Evolutionary conservation across 2,329 filamentous ascomycete genomes (phyloP).

Genomic region (Amauroascus verrucosus): DNA sequence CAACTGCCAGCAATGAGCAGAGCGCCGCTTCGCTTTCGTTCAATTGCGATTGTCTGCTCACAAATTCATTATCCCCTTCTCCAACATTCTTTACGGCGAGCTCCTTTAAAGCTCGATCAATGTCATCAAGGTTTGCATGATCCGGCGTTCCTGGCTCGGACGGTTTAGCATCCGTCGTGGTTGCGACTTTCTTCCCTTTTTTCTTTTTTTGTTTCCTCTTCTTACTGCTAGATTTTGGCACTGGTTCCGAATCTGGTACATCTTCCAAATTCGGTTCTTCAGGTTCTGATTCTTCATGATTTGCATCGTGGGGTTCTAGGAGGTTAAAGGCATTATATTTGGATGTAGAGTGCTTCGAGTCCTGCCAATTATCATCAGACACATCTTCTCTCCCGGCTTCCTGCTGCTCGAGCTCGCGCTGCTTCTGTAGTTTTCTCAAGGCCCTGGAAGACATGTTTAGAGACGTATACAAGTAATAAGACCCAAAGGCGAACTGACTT

Average conservation of each 20-base stretch:
- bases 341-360: slow-evolving; percentile 29
- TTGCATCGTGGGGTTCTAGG: slow-evolving; percentile 32
- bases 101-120: slow-evolving; percentile 53
- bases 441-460: slow-evolving; percentile 53
- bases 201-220: slow-evolving; percentile 55
- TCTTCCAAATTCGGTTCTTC: slow-evolving; percentile 15
- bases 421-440: slow-evolving; percentile 53
- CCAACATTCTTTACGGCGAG: slow-evolving; percentile 39
- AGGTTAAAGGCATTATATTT: slow-evolving; percentile 48
- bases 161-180: slow-evolving; percentile 17
- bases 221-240: slow-evolving; percentile 26
- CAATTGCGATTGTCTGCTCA: not conserved
- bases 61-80: not conserved
- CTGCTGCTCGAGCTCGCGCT: slow-evolving; percentile 45
- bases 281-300: slow-evolving; percentile 25
- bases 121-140: slow-evolving; percentile 47
- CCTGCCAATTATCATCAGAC: slow-evolving; percentile 33
- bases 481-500: not conserved
- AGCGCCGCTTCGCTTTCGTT: slow-evolving; percentile 27
- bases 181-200: slow-evolving; percentile 35
- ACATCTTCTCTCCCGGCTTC: slow-evolving; percentile 31
- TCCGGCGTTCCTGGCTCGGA: slow-evolving; percentile 17
- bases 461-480: not conserved
- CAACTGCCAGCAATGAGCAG: slow-evolving; percentile 49
- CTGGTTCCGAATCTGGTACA: not conserved